These are phyloP conservation scores for Exobasidium cylindrosporum DNA, from an alignment of 1,284 basidiomycete genomes.

Conservation along the genomic window DNA sequence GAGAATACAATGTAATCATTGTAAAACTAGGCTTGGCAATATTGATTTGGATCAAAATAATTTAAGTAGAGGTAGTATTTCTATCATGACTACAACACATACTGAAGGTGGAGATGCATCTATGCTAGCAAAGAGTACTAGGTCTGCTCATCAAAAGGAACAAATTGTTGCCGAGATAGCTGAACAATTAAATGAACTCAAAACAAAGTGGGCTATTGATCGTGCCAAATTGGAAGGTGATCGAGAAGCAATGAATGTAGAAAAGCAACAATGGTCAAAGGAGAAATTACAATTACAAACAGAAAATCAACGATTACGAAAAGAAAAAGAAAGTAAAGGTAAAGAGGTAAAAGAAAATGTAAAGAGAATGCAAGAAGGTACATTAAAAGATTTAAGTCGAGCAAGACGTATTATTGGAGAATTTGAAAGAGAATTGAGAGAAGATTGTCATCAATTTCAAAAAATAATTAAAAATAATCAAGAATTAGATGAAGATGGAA, in stretches of 20 bases:
- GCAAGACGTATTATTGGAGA: slow-evolving; percentile 10
- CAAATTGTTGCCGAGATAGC: slow-evolving; percentile 10
- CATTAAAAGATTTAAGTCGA: slow-evolving; percentile 9
- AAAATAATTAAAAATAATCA: background rate
- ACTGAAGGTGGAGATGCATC: background rate
- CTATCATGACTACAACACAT: background rate
- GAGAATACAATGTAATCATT: background rate
- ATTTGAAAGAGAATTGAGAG: slow-evolving; percentile 10
- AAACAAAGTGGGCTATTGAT: slow-evolving; percentile 31
- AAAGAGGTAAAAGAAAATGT: slow-evolving; percentile 1
- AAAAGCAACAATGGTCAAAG: slow-evolving; percentile 3
- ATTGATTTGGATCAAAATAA: background rate
- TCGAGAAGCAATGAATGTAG: background rate
- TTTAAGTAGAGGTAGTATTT: background rate
- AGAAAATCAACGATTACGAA: slow-evolving; percentile 14
- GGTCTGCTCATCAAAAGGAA: background rate
- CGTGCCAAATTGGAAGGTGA: slow-evolving; percentile 23
- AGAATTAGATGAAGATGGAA: background rate
- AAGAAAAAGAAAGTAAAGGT: background rate
- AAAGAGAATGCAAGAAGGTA: slow-evolving; percentile 10
- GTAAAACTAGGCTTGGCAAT: background rate
- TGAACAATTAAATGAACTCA: slow-evolving; percentile 34
- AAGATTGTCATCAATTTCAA: slow-evolving; percentile 9
- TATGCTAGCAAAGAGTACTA: background rate
- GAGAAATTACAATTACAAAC: slow-evolving; percentile 9